Conservation (phyloP, 2,329 filamentous ascomycete genomes). For the Pseudohalonectria lignicola region DNA sequence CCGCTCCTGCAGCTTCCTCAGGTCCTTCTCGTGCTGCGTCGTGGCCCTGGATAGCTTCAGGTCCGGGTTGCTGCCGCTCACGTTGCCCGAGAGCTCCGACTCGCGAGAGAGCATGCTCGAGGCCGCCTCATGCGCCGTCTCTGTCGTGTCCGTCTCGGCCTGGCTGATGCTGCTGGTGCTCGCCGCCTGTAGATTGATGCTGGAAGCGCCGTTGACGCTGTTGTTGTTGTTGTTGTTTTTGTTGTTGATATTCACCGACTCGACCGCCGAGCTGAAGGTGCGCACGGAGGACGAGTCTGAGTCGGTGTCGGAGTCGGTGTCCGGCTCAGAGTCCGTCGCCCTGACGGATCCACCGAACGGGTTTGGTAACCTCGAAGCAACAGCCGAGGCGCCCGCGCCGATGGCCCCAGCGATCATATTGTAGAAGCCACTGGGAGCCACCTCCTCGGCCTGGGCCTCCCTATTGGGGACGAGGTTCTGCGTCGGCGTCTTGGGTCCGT, state of each 20-base stretch:
- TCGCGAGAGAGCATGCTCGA: slow-evolving; percentile 26
- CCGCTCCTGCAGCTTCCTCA: slow-evolving; percentile 51
- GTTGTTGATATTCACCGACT: slow-evolving; percentile 16
- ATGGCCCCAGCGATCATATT: slow-evolving; percentile 43
- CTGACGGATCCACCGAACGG: slow-evolving; percentile 16
- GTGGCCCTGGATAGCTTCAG: slow-evolving; percentile 11
- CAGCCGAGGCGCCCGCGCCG: slow-evolving; percentile 34
- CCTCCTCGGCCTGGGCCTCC: slow-evolving; percentile 15
- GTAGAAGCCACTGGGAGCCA: slow-evolving; percentile 36
- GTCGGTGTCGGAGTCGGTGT: slow-evolving; percentile 13
- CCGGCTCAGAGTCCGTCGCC: slow-evolving; percentile 18
- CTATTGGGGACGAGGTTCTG: slow-evolving; percentile 14
- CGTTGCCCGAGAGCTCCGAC: slow-evolving; percentile 12
- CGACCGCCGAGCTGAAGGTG: slow-evolving; percentile 38
- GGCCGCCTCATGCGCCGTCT: slow-evolving; percentile 9
- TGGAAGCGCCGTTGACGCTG: no score
- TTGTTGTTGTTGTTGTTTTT: not conserved
- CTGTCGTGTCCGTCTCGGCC: not conserved
- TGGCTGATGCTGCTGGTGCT: not conserved
- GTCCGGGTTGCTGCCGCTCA: not conserved
- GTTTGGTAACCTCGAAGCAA: slow-evolving; percentile 26
- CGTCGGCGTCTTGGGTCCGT: slow-evolving; percentile 13
- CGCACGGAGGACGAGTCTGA: slow-evolving; percentile 32
- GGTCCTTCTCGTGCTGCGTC: slow-evolving; percentile 47
- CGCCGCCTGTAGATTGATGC: no score